These are phyloP conservation scores for Diaporthe caulivora DNA, from an alignment of 2,329 filamentous ascomycete genomes.

Conservation along the genomic window DNA sequence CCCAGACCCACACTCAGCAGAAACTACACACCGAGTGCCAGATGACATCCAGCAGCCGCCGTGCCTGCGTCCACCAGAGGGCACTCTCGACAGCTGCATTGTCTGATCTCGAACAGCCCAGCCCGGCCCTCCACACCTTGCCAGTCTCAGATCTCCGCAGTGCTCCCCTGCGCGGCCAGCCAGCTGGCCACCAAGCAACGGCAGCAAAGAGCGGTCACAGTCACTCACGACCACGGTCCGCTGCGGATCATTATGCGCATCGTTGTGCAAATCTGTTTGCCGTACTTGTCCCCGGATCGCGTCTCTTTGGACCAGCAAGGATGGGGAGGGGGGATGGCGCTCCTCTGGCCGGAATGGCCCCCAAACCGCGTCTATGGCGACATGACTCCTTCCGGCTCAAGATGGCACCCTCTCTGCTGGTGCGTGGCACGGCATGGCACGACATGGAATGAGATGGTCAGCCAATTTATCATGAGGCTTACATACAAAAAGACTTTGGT, in stretches of 20 bases:
- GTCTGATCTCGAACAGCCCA: conserved; percentile 26
- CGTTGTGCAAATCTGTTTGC: background rate
- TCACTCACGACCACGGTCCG: background rate
- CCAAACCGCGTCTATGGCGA: conserved; percentile 15
- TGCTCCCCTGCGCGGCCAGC: background rate
- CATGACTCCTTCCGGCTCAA: background rate
- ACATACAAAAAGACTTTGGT: background rate
- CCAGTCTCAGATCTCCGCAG: conserved; percentile 6
- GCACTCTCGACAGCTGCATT: conserved; percentile 13
- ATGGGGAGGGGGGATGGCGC: no score
- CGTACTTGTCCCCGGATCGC: background rate
- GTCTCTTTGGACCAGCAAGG: conserved; percentile 6
- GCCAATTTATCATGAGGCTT: conserved; percentile 1
- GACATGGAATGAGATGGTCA: background rate
- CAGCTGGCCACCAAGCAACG: background rate
- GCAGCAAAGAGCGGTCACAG: conserved; percentile 27
- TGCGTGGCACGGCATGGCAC: conserved; percentile 2
- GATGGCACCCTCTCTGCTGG: background rate
- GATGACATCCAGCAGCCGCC: conserved; percentile 32
- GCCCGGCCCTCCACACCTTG: conserved; percentile 3
- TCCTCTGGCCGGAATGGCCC: background rate
- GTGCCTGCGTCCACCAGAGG: conserved; percentile 10
- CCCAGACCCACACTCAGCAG: conserved; percentile 1
- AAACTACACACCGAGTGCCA: conserved; percentile 8
- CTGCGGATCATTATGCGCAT: background rate